Base-by-base conservation (phyloP, 208 protist species). In the Angomonas desouzai region DNA sequence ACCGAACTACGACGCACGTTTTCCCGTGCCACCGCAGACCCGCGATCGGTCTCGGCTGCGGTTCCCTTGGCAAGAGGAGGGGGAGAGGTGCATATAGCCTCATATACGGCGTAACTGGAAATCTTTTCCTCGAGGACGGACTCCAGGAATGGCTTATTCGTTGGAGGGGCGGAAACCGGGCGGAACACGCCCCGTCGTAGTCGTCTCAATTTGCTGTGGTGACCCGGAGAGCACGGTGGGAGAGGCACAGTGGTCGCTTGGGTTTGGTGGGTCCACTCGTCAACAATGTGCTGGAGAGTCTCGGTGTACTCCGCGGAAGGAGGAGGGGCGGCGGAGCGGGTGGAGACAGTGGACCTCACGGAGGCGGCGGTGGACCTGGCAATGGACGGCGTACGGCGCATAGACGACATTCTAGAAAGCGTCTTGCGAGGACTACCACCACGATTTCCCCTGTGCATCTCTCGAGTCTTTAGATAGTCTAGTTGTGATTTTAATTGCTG, bases 31-130 rank as follows among this genome's bases (percentile, higher is more conserved):
- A 16, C 20, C 27, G 16, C 18, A 34, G n/a, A 51, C 18, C 3
- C 10, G 9, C 20, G 9, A 30, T 33, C 27, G 34, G 47, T 11
- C 4, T 6, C 16, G 22, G 3, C 22, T 20, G 18, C 20, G 48
- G 9, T 20, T 10, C 20, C 1, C 2, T 11, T 13, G 33, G 10
- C 16, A 40, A 16, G 32, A 1, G 1, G 43, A 25, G 36, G 32
- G 22, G 20, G 48, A 16, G 45, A 22, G 16, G 56, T 32, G 16
- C 47, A 48, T 2, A 48, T 68, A 34, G 79, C 78, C 2, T 69
- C 64, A 36, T 84, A 22, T 3, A 79, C 28, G 30, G 70, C 34
- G 66, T 85, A 91, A 68, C 71, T 87, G 3, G 64, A 57, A 16
- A 88, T 80, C 0, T 79, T 77, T 33, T 84, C 68, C 10, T 55